phyloP scores from a whole-genome alignment of 2,329 filamentous ascomycete species.

The Elsinoe perseae region DNA sequence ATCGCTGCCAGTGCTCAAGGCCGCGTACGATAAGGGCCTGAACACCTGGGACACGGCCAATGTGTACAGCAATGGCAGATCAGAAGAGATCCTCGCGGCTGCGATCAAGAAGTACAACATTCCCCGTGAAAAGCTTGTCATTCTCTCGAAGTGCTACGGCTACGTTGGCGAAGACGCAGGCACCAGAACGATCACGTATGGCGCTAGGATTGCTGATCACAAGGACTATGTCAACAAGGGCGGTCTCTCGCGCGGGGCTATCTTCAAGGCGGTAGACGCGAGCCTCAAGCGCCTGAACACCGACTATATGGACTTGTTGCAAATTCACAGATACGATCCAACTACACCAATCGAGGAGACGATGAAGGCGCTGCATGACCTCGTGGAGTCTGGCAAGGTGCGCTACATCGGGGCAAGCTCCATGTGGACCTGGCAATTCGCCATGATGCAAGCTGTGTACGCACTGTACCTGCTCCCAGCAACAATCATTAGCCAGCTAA shows the following conservation, averaged over 20 bases:
- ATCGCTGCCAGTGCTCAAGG: slow-evolving; percentile 30
- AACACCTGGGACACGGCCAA: slow-evolving; percentile 44
- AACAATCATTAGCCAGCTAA: background rate
- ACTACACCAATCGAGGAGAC: slow-evolving; percentile 39
- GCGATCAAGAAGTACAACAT: slow-evolving; percentile 54
- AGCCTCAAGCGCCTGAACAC: slow-evolving; percentile 36
- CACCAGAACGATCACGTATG: slow-evolving; percentile 30
- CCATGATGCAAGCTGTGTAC: slow-evolving; percentile 32
- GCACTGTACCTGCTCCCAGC: background rate
- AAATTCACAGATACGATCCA: slow-evolving; percentile 42
- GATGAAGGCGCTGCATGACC: slow-evolving; percentile 41
- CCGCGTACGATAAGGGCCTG: slow-evolving; percentile 36
- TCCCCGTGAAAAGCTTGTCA: slow-evolving; percentile 49
- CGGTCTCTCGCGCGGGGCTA: slow-evolving; percentile 35
- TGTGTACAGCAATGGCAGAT: slow-evolving; percentile 50
- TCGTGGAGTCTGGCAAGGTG: slow-evolving; percentile 38
- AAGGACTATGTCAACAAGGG: slow-evolving; percentile 46
- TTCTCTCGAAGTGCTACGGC: slow-evolving; percentile 50
- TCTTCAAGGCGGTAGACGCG: slow-evolving; percentile 42
- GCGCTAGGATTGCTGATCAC: slow-evolving; percentile 35
- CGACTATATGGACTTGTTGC: slow-evolving; percentile 44
- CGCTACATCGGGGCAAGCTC: slow-evolving; percentile 40
- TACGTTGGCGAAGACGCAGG: slow-evolving; percentile 40
- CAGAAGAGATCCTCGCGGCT: slow-evolving; percentile 50
- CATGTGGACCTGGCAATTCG: slow-evolving; percentile 41